These are phyloP conservation scores for Zygosaccharomyces pseudorouxii DNA, from an alignment of 805 yeast genomes.

Conservation along the genomic window DNA sequence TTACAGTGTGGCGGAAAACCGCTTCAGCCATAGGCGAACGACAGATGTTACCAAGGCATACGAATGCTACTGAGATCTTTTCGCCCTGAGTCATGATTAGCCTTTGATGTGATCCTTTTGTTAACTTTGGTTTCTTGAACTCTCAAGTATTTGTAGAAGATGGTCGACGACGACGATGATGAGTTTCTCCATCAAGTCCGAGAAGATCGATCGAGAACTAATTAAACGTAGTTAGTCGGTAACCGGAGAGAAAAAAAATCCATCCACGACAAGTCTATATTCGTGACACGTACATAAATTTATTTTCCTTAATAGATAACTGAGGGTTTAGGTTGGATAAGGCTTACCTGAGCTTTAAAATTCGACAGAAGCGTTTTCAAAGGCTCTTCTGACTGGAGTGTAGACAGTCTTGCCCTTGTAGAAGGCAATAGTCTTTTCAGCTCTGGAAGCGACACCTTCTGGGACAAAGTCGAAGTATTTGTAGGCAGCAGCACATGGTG, in stretches of 20 bases:
- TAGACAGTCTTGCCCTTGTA: conserved; percentile 69
- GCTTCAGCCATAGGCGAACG: conserved; percentile 99
- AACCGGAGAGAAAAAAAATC: too few species aligned
- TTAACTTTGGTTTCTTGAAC: not conserved
- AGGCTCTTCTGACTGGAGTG: conserved; percentile 79
- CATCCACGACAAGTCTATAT: conserved; percentile 4
- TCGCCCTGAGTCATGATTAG: not conserved
- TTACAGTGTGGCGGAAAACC: conserved; percentile 64
- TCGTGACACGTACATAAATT: conserved; percentile 3
- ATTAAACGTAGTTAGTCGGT: too few species aligned
- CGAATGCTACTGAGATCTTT: conserved; percentile 69
- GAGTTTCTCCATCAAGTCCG: not conserved
- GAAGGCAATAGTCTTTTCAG: conserved; percentile 69
- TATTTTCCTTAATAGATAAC: not conserved
- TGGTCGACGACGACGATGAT: too few species aligned
- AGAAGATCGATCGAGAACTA: too few species aligned
- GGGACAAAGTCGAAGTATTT: conserved; percentile 85
- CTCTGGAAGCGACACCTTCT: conserved; percentile 88
- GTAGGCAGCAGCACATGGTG: conserved; percentile 79
- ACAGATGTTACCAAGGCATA: conserved; percentile 87
- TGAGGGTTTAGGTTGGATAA: not conserved
- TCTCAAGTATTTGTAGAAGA: not conserved
- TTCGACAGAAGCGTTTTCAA: conserved; percentile 38
- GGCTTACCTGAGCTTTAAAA: not conserved
- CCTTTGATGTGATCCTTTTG: not conserved